Evolutionary conservation across 345 rosid species (phyloP).

Genomic region (Ceriops decandra): DNA sequence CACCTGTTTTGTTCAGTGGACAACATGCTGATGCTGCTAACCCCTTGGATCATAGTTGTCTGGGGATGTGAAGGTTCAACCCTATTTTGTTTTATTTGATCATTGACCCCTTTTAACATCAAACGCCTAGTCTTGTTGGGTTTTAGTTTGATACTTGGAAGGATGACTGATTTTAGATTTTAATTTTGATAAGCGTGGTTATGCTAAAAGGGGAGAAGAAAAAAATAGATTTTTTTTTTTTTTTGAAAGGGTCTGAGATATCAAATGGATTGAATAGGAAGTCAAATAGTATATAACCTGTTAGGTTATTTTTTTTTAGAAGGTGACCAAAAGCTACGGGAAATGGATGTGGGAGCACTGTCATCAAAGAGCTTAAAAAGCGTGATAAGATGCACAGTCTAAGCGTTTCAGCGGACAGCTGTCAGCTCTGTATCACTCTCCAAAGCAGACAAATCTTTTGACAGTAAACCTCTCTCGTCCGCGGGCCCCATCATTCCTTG

Average conservation of each 20-base stretch:
- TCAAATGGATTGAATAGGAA: background rate
- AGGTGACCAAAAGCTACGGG: background rate
- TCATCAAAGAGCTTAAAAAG: background rate
- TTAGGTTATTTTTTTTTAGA: background rate
- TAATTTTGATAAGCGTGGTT: too few species aligned
- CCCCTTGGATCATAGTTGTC: background rate
- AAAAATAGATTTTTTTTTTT: too few species aligned
- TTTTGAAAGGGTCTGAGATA: background rate
- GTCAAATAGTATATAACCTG: background rate
- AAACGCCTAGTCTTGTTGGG: too few species aligned
- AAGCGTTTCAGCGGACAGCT: conserved; percentile 10
- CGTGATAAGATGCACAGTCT: too few species aligned
- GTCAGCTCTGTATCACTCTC: conserved; percentile 15
- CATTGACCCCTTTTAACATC: too few species aligned
- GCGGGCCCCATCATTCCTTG: background rate
- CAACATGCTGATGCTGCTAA: background rate
- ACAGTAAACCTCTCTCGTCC: too few species aligned
- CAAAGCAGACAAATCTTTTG: background rate
- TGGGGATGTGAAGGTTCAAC: too few species aligned
- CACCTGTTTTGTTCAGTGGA: conserved; percentile 28
- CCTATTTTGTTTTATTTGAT: too few species aligned
- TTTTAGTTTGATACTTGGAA: too few species aligned
- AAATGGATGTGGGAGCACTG: background rate
- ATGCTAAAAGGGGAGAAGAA: too few species aligned
- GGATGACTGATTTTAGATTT: too few species aligned